These are phyloP conservation scores for Podaxis sp. DNA, from an alignment of 768 basidiomycete species.

Conservation along the genomic window DNA sequence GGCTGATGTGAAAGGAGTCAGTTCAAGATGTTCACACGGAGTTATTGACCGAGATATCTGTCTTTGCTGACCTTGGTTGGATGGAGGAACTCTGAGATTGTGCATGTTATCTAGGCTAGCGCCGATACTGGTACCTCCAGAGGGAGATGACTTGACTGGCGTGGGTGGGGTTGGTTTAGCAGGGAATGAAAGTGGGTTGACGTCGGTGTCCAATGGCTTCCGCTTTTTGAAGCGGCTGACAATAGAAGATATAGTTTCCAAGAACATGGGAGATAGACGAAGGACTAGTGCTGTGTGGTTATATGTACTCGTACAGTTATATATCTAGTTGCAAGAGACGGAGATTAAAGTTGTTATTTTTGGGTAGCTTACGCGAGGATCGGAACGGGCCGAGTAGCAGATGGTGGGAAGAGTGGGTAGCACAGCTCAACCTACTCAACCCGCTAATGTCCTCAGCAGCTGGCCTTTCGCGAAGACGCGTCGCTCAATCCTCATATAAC, in stretches of 20 bases:
- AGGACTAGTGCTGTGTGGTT: too few species aligned
- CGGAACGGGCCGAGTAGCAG: not conserved
- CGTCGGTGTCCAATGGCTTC: not conserved
- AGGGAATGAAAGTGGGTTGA: not conserved
- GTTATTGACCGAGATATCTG: too few species aligned
- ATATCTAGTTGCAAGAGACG: too few species aligned
- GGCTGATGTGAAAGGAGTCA: not conserved
- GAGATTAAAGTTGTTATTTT: too few species aligned
- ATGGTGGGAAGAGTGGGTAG: not conserved
- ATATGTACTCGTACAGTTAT: too few species aligned
- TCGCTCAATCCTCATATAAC: conserved; percentile 37
- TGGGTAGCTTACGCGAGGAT: not conserved
- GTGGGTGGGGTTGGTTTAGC: not conserved
- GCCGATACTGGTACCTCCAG: too few species aligned
- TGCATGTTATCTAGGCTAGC: not conserved
- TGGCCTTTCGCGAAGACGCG: conserved; percentile 58
- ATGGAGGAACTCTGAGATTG: not conserved
- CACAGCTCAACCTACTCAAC: not conserved
- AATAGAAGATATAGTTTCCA: not conserved
- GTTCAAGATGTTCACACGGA: too few species aligned
- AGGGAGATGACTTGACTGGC: not conserved
- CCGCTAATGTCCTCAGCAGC: conserved; percentile 44
- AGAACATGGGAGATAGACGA: not conserved
- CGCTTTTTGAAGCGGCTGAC: not conserved
- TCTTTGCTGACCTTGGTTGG: not conserved